Percentiles rank a stretch among this genome's conserved stretches.
Conservation (phyloP, 1,284 basidiomycete species). For the Marasmius fiardii region DNA sequence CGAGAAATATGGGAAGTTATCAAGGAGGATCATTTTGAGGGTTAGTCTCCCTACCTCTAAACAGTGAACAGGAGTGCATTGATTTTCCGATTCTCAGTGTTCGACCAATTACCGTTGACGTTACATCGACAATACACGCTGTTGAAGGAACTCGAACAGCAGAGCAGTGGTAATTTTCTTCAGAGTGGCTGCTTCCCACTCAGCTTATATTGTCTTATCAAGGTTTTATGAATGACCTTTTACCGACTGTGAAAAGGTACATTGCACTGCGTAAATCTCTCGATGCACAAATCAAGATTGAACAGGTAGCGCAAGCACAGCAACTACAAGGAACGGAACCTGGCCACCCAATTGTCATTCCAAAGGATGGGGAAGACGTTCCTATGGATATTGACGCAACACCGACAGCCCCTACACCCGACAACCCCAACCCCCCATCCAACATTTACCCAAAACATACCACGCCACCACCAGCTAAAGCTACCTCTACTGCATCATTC, state of each 20-base stretch:
- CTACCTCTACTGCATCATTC: neutral
- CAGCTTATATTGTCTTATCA: slow-evolving; percentile 1
- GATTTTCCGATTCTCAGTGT: slow-evolving; percentile 42
- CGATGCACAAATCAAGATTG: neutral
- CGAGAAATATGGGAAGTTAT: slow-evolving; percentile 29
- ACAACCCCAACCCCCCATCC: neutral
- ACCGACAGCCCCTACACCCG: neutral
- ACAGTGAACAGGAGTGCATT: neutral
- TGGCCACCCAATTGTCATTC: neutral
- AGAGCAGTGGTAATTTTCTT: slow-evolving; percentile 49
- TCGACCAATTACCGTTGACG: slow-evolving; percentile 86
- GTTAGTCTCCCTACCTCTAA: slow-evolving; percentile 28
- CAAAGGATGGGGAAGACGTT: neutral
- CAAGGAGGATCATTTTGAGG: slow-evolving; percentile 78
- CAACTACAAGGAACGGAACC: neutral
- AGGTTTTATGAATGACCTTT: slow-evolving; percentile 39
- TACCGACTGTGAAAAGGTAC: slow-evolving; percentile 41
- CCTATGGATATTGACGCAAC: neutral
- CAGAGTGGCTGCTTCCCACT: neutral
- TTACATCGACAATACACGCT: slow-evolving; percentile 78
- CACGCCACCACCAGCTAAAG: neutral
- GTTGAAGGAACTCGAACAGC: slow-evolving; percentile 80
- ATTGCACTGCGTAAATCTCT: slow-evolving; percentile 32
- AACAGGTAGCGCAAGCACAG: neutral
- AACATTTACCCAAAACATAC: neutral